phyloP scores from a whole-genome alignment of 495 filamentous ascomycete species.

The Schizothecium vesticola region DNA sequence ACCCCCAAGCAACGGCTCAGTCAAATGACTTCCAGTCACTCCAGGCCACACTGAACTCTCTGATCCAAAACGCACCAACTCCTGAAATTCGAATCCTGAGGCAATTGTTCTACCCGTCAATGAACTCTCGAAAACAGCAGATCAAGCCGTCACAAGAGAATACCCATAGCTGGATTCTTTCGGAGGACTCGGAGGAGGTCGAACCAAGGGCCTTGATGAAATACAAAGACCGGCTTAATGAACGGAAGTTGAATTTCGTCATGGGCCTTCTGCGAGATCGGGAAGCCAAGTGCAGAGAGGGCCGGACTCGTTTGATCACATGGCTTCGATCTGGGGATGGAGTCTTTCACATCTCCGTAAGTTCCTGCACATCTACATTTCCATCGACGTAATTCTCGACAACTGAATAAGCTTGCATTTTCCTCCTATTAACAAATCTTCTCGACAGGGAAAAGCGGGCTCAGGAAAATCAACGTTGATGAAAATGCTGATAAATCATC shows the following conservation, averaged over 20 bases:
- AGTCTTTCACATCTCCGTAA: not conserved
- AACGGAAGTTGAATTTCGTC: not conserved
- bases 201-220: not conserved
- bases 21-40: not conserved
- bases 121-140: not conserved
- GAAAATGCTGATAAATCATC: not conserved
- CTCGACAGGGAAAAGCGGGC: not conserved
- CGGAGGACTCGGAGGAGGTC: not conserved
- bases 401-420: not conserved
- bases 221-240: not conserved
- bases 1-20: not conserved
- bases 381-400: too few relatives aligned
- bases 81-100: not conserved
- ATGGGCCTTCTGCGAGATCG: not conserved
- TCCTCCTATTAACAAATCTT: not conserved
- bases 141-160: not conserved
- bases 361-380: not conserved
- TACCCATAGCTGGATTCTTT: not conserved
- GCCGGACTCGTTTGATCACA: not conserved
- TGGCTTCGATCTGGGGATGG: not conserved
- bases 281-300: not conserved
- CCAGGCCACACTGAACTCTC: not conserved
- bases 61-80: not conserved
- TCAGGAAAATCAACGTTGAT: constrained; percentile 3
- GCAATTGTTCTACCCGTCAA: not conserved